Base-by-base conservation (phyloP, 2,329 filamentous ascomycete species). In the Orbilia brochopaga region DNA sequence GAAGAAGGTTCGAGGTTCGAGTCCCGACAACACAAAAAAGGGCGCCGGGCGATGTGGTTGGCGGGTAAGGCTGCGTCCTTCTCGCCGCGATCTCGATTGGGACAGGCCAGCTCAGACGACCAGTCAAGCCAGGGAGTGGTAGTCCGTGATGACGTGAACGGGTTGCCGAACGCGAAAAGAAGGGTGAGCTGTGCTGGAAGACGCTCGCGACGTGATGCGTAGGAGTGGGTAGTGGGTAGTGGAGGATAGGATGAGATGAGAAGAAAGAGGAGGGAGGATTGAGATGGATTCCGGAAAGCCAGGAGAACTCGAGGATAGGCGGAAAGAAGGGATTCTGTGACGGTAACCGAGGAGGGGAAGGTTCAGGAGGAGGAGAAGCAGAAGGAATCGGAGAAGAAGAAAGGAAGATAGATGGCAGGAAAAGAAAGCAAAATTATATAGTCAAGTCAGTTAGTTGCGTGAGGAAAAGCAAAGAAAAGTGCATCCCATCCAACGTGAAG, bases 381-480 rank as follows among this genome's bases (percentile, higher is more conserved):
- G 48, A 57, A 60, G 64, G 44, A 64, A 70, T 60, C 55, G 50
- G 40, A 55, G 62, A 64, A 60, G 62, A 59, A 66, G 60, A 66
- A 69, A 62, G 56, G 69, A 63, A 74, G 57, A 63, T 73, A 59
- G 72, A 69, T 53, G 54, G 61, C 56, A 63, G 66, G 66, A 70
- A 70, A 70, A 70, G 66, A 70, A 70, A 70, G 59, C 59, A 70
- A 70, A 70, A 70, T 70, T 70, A 70, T 70, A 70, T 70, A 55
- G 58, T 48, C 21, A 70, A 58, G 62, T 30, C 42, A 62, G 30
- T 35, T 52, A 54, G 58, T 46, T 58, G 66, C 46, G 54, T 58
- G 50, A 64, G 50, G 54, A 57, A 65, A 61, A 64, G 63, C 58
- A 70, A 70, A 50, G 63, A 70, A 70, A 56, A 64, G 54, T 54